Evolutionary conservation across 1,284 basidiomycete genomes (phyloP).

Genomic region (Pseudozyma thailandica): DNA sequence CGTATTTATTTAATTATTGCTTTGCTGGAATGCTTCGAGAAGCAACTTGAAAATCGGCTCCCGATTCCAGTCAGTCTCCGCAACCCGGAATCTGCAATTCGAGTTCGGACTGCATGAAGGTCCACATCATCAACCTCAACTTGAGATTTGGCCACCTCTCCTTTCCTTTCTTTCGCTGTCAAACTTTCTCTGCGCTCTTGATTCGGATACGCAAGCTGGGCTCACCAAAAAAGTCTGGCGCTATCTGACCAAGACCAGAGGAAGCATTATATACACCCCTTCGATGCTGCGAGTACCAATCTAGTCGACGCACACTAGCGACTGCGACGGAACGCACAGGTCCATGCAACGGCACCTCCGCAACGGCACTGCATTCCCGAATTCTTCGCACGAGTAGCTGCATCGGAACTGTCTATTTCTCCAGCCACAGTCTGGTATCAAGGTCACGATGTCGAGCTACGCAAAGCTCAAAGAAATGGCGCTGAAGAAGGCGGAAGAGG

Average conservation of each 20-base stretch:
- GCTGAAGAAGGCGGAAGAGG: slow-evolving; percentile 36
- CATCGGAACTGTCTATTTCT: too few species aligned
- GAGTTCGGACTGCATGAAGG: too few species aligned
- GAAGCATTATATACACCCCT: neutral
- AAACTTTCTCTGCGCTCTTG: slow-evolving; percentile 4
- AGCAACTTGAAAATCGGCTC: neutral
- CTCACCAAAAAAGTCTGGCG: neutral
- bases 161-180: neutral
- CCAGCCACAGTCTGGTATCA: neutral
- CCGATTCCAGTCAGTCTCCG: too few species aligned
- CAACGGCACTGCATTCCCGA: neutral
- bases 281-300: slow-evolving; percentile 13
- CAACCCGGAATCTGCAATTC: too few species aligned
- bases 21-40: slow-evolving; percentile 1
- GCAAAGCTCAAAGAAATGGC: slow-evolving; percentile 45
- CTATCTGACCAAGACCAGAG: slow-evolving; percentile 11
- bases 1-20: too few species aligned
- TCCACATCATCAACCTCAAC: too few species aligned
- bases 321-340: slow-evolving; percentile 5
- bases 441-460: slow-evolving; percentile 40
- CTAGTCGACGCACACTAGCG: slow-evolving; percentile 7
- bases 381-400: neutral
- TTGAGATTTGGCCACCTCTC: too few species aligned
- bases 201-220: slow-evolving; percentile 2
- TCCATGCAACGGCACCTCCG: neutral